Evolutionary conservation across 78 protist genomes (phyloP).

Genomic region (Dictyostelium capitatum): DNA sequence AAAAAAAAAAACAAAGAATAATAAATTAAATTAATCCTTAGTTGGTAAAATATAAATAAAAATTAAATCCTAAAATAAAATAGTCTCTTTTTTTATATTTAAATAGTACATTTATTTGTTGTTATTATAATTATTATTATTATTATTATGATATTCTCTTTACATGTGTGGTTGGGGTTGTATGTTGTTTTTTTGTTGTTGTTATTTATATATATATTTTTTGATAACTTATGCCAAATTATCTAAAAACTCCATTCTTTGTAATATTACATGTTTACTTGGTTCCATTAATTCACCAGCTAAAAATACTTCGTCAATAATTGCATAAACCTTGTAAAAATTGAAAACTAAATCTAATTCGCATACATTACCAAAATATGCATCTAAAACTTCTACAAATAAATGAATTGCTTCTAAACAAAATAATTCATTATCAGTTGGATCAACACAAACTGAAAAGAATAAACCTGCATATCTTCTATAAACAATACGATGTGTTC

Average conservation of each 20-base stretch:
- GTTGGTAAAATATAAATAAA: slow-evolving; percentile 2
- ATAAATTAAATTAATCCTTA: background rate
- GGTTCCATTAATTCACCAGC: slow-evolving; percentile 99
- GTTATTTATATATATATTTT: background rate
- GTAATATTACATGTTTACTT: slow-evolving; percentile 46
- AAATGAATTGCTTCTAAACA: slow-evolving; percentile 97
- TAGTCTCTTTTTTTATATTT: background rate
- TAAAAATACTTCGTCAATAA: slow-evolving; percentile 97
- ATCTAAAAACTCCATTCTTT: slow-evolving; percentile 75
- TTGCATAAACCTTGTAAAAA: slow-evolving; percentile 92
- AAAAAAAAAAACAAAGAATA: background rate
- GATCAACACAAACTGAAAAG: slow-evolving; percentile 96
- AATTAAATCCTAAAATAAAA: background rate
- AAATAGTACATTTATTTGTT: slow-evolving; percentile 3
- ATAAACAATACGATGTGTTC: slow-evolving; percentile 93
- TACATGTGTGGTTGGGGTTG: background rate
- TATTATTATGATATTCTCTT: background rate
- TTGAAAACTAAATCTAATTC: slow-evolving; percentile 99
- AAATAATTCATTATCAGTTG: slow-evolving; percentile 96
- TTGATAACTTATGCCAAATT: slow-evolving; percentile 35
- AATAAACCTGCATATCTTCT: slow-evolving; percentile 98
- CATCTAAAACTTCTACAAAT: slow-evolving; percentile 97
- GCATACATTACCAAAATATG: slow-evolving; percentile 98
- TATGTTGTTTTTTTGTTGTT: background rate
- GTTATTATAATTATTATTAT: background rate